Percentiles rank a stretch among this genome's conserved stretches.
phyloP scores from a whole-genome alignment of 805 yeast species.

The Candida insectorum region DNA sequence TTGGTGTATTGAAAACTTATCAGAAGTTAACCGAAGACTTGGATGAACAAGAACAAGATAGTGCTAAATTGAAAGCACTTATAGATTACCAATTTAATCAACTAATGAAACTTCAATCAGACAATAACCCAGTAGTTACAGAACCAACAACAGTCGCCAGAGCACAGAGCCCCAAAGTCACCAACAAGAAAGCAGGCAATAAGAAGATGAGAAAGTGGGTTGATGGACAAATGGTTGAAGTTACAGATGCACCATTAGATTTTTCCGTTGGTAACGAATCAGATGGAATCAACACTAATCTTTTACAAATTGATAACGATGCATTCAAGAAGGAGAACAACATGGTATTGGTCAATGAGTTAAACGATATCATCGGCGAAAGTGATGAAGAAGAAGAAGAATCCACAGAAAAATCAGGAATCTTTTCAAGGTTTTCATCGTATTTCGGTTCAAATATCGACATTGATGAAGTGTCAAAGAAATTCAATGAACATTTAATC shows the following conservation, averaged over 20 bases:
- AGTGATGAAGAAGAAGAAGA: conserved; percentile 24
- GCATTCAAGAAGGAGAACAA: conserved; percentile 37
- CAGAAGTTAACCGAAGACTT: conserved; percentile 22
- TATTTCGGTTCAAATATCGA: conserved; percentile 41
- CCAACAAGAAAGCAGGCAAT: background rate
- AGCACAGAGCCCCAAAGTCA: background rate
- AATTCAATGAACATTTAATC: conserved; percentile 72
- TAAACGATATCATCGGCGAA: conserved; percentile 35
- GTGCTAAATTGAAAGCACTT: conserved; percentile 26
- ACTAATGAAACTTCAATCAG: conserved; percentile 28
- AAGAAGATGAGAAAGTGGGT: conserved; percentile 46
- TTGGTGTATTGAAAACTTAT: conserved; percentile 31
- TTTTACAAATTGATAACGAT: conserved; percentile 21
- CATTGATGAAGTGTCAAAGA: conserved; percentile 58
- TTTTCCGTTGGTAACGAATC: conserved; percentile 23
- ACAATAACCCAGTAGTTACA: background rate
- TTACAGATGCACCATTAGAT: conserved; percentile 23
- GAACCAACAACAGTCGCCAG: background rate
- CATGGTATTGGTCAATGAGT: conserved; percentile 38
- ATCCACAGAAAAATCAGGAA: conserved; percentile 6
- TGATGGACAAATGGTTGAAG: conserved; percentile 34
- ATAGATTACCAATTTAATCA: conserved; percentile 38
- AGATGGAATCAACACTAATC: conserved; percentile 6
- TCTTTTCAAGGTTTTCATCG: conserved; percentile 32
- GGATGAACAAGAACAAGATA: conserved; percentile 12